Evolutionary conservation across 352 stramenopile genomes (phyloP).

Genomic region (Globisporangium acanthophoron): DNA sequence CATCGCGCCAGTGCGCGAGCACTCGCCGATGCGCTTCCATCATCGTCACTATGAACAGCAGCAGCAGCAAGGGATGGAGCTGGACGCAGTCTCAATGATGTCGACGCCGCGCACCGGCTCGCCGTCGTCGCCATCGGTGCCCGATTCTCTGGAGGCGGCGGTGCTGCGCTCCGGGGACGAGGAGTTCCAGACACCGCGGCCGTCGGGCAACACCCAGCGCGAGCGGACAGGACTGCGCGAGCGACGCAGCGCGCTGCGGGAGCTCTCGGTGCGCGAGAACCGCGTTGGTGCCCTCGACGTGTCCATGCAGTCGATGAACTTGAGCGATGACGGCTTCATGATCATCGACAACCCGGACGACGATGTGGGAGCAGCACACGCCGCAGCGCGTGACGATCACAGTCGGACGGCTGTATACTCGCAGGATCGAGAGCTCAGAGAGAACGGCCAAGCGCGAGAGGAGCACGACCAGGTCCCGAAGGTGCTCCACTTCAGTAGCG

Average conservation of each 20-base stretch:
- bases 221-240: background rate
- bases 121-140: slow-evolving; percentile 1
- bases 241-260: slow-evolving; percentile 1
- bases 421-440: slow-evolving; percentile 15
- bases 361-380: background rate
- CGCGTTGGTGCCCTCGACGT: slow-evolving; percentile 36
- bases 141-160: slow-evolving; percentile 1
- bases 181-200: slow-evolving; percentile 12
- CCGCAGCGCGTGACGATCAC: background rate
- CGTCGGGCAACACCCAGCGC: background rate
- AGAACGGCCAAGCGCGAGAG: slow-evolving; percentile 18
- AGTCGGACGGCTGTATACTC: slow-evolving; percentile 10
- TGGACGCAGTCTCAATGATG: background rate
- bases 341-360: slow-evolving; percentile 5
- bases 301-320: slow-evolving; percentile 69
- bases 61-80: background rate
- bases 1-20: slow-evolving; percentile 24
- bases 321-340: slow-evolving; percentile 40
- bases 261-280: slow-evolving; percentile 4
- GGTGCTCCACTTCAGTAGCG: slow-evolving; percentile 33
- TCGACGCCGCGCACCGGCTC: slow-evolving; percentile 2
- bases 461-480: slow-evolving; percentile 26
- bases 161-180: slow-evolving; percentile 5
- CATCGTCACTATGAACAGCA: slow-evolving; percentile 1
- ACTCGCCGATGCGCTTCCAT: background rate